phyloP scores from a whole-genome alignment of 331 rosid genomes.

The Malus hybrid region DNA sequence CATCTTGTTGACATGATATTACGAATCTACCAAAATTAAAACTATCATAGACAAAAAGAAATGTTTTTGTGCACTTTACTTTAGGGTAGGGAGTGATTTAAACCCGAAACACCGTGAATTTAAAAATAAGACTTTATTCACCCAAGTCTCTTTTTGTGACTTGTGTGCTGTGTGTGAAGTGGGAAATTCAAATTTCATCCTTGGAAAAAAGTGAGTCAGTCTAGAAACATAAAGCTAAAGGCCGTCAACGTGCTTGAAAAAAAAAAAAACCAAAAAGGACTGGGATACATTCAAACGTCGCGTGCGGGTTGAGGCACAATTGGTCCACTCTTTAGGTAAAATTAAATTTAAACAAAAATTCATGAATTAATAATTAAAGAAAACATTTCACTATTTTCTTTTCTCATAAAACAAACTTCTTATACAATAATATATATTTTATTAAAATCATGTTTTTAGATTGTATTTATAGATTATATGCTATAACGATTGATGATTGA shows the following conservation, averaged over 20 bases:
- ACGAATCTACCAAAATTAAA: neutral
- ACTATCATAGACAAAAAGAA: no score
- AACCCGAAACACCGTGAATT: no score
- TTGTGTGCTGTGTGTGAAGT: no score
- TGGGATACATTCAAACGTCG: slow-evolving; percentile 34
- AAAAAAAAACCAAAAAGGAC: neutral
- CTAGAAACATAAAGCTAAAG: neutral
- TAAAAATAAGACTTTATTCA: no score
- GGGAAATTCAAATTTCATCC: neutral
- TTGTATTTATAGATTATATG: no score
- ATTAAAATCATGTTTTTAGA: no score
- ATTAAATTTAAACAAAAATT: neutral
- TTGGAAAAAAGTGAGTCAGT: neutral
- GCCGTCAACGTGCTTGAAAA: neutral
- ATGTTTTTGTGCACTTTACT: no score
- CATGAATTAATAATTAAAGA: neutral
- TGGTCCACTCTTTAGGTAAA: slow-evolving; percentile 32
- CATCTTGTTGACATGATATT: neutral
- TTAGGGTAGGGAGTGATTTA: no score
- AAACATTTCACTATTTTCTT: neutral
- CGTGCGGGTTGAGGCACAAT: slow-evolving; percentile 41
- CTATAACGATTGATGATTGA: no score
- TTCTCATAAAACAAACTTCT: no score
- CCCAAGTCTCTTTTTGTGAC: no score
- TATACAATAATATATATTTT: no score